Conservation (phyloP, 805 yeast species). For the Metschnikowia bowlesiae region DNA sequence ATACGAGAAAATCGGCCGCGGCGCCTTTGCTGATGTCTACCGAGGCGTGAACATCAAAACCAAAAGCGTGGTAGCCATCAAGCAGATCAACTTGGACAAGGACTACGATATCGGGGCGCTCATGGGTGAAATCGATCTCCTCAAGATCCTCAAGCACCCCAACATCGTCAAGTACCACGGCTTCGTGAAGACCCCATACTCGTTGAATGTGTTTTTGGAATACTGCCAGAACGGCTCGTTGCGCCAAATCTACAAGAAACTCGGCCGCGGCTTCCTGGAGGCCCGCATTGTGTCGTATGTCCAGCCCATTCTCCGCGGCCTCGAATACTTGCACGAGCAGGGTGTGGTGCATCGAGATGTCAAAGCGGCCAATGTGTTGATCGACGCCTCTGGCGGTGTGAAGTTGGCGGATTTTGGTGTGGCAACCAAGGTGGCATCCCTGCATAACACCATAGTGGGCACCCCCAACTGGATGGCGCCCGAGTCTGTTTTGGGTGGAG, state of each 20-base stretch:
- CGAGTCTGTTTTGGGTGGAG: constrained; percentile 74
- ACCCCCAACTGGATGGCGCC: constrained; percentile 99
- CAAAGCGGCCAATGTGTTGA: constrained; percentile 37
- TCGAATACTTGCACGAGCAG: constrained; percentile 62
- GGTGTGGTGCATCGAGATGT: constrained; percentile 84
- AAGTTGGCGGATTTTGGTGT: constrained; percentile 63
- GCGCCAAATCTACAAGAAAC: constrained; percentile 44
- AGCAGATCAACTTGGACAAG: constrained; percentile 62
- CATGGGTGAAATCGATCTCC: constrained; percentile 66
- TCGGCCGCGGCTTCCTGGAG: constrained; percentile 54
- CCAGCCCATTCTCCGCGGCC: constrained; percentile 41
- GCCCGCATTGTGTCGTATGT: constrained; percentile 46
- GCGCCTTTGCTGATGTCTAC: constrained; percentile 89
- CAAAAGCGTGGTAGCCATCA: constrained; percentile 70
- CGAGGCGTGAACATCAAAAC: constrained; percentile 65
- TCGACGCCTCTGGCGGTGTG: constrained; percentile 16
- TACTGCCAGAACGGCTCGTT: constrained; percentile 62
- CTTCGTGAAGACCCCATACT: constrained; percentile 49
- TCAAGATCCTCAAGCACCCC: constrained; percentile 58
- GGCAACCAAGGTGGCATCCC: constrained; percentile 54
- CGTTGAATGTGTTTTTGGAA: constrained; percentile 56
- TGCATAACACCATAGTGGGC: constrained; percentile 53
- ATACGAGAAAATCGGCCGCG: constrained; percentile 71
- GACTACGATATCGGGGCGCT: constrained; percentile 41
- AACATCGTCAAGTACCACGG: constrained; percentile 49